Evolutionary conservation across 2,329 filamentous ascomycete species (phyloP).

Genomic region (Penicillium olsonii): DNA sequence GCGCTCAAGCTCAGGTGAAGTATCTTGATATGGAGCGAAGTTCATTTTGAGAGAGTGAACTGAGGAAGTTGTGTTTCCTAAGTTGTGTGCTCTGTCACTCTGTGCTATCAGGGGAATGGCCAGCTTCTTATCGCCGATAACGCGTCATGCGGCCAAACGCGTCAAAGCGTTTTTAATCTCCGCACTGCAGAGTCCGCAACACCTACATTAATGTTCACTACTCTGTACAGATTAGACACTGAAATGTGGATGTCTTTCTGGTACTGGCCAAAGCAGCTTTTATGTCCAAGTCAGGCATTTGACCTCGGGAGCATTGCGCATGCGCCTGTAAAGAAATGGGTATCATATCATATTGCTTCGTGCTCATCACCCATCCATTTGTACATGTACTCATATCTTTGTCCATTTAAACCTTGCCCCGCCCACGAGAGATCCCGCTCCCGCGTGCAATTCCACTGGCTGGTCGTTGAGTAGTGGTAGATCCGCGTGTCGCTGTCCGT

Average conservation of each 20-base stretch:
- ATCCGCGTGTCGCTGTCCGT: slow-evolving; percentile 32
- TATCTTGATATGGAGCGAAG: slow-evolving; percentile 96
- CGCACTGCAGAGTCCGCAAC: too few species aligned
- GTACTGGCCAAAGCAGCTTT: too few species aligned
- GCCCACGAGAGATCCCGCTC: slow-evolving; percentile 36
- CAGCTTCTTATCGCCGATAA: slow-evolving; percentile 8
- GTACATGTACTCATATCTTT: slow-evolving; percentile 14
- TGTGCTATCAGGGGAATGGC: slow-evolving; percentile 6
- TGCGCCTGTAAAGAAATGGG: slow-evolving; percentile 2
- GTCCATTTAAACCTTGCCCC: slow-evolving; percentile 30
- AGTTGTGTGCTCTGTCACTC: slow-evolving; percentile 7
- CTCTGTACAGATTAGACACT: too few species aligned
- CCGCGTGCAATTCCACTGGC: slow-evolving; percentile 44
- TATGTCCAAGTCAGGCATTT: too few species aligned
- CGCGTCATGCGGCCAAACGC: too few species aligned
- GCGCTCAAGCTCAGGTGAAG: slow-evolving; percentile 79
- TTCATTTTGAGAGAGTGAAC: slow-evolving; percentile 63
- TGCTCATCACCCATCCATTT: slow-evolving; percentile 11
- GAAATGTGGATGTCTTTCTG: too few species aligned
- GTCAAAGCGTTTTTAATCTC: too few species aligned
- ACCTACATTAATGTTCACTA: too few species aligned
- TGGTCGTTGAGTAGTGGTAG: slow-evolving; percentile 39
- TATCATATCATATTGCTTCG: slow-evolving; percentile 19
- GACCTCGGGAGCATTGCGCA: too few species aligned
- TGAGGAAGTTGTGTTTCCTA: too few species aligned